These are phyloP conservation scores for Coleophoma eucalyptorum DNA, from an alignment of 2,329 filamentous ascomycete genomes.

Conservation along the genomic window DNA sequence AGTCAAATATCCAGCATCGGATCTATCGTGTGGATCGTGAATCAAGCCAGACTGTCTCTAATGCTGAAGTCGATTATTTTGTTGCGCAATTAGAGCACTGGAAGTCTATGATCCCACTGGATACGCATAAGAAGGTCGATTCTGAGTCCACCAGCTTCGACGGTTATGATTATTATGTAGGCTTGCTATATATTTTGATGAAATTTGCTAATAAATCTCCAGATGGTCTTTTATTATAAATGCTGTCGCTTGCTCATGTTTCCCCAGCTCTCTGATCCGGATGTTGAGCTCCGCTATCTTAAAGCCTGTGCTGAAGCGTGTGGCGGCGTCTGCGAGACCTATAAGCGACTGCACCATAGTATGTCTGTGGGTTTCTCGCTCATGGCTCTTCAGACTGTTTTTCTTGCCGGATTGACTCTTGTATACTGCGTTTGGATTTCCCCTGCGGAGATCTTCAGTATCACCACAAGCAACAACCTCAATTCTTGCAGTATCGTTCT, in stretches of 20 bases:
- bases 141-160: conserved; percentile 1
- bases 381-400: conserved; percentile 3
- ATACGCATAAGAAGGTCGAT: conserved; percentile 2
- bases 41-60: background rate
- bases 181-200: background rate
- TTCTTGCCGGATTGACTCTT: conserved; percentile 1
- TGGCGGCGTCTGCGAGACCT: conserved; percentile 1
- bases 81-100: conserved; percentile 1
- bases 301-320: conserved; percentile 1
- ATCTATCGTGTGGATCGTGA: background rate
- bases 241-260: conserved; percentile 1
- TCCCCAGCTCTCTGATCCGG: background rate
- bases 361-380: conserved; percentile 1
- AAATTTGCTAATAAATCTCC: background rate
- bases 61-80: conserved; percentile 1
- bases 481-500: conserved; percentile 2
- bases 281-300: background rate
- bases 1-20: background rate
- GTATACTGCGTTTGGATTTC: conserved; percentile 4
- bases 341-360: conserved; percentile 3
- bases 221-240: conserved; percentile 5
- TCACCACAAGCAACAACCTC: background rate
- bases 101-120: conserved; percentile 2
- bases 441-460: conserved; percentile 1
- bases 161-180: conserved; percentile 5